Base-by-base conservation (phyloP, 2,329 filamentous ascomycete species). In the Colletotrichum noveboracense region DNA sequence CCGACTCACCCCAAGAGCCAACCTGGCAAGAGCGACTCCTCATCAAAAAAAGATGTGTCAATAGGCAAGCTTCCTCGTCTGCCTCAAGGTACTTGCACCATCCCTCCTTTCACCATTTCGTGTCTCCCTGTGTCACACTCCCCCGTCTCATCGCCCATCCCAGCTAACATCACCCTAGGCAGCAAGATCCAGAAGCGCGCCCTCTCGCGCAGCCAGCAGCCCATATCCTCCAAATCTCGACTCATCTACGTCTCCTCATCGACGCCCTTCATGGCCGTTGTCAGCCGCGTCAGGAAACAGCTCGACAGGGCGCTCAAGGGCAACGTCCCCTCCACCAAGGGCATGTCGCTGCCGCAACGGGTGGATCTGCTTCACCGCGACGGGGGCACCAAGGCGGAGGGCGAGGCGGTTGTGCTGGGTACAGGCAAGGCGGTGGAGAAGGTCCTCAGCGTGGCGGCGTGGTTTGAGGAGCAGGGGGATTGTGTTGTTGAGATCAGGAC, bases 361-460 rank as follows among this genome's bases (percentile, higher is more conserved):
- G 83, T 91, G 66, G 83, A 85, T 75, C 83, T 84, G 8, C 83
- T 89, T 48, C 81, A 85, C 79, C 81, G 82, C 61, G 81, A 82
- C 69, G 78, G 78, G 65, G 78, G 76, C 64, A 76, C 77, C 24
- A 78, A 79, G 21, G 80, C 80, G 5, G 81, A 82, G 24, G 82
- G 83, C 12, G 82, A 79, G 24, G 92, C 94, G 6, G 86, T 89
- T 16, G 82, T 95, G 3, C 88, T 93, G 70, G 94, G 91, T 9
- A 93, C 92, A 0, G 93, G 94, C 2, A 89, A 89, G 78, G 94
- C 93, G 9, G 92, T 95, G 34, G 87, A 89, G 76, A 92, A 91
- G 83, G 90, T 90, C 1, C 82, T 94, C 74, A 86, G 89, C 30
- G 82, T 95, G 7, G 94, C 91, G 0, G 83, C 90, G 38, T 93